Conservation (phyloP, 495 filamentous ascomycete genomes). For the Astrothelium subdiscretum region DNA sequence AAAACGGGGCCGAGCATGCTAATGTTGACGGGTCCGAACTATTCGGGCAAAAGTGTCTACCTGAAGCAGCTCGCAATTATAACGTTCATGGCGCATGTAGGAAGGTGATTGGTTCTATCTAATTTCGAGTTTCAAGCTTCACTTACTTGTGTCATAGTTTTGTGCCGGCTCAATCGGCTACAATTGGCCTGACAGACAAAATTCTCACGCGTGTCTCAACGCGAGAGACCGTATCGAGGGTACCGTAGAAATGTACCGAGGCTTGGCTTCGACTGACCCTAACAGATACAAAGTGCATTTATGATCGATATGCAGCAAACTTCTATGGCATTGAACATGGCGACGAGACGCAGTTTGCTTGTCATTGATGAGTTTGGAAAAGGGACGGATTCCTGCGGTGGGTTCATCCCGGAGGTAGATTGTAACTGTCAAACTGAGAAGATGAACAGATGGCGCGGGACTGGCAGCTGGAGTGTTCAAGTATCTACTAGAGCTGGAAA, state of each 20-base stretch:
- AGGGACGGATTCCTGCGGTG: slow-evolving; percentile 64
- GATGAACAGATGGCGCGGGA: slow-evolving; percentile 59
- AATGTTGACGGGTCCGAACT: slow-evolving; percentile 85
- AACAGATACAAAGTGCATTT: slow-evolving; percentile 75
- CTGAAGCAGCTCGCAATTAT: slow-evolving; percentile 94
- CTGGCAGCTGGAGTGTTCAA: slow-evolving; percentile 74
- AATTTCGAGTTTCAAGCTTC: not conserved
- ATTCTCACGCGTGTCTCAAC: slow-evolving; percentile 84
- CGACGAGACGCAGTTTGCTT: slow-evolving; percentile 65
- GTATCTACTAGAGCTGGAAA: slow-evolving; percentile 51
- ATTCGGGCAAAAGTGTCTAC: slow-evolving; percentile 92
- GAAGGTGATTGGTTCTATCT: slow-evolving; percentile 36
- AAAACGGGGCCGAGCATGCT: slow-evolving; percentile 54
- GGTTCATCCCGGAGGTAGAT: slow-evolving; percentile 3
- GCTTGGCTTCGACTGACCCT: not conserved
- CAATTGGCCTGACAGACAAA: slow-evolving; percentile 82
- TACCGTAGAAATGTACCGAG: slow-evolving; percentile 12
- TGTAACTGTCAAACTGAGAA: not conserved
- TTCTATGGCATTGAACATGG: slow-evolving; percentile 62
- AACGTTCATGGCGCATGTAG: slow-evolving; percentile 85
- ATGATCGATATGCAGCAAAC: slow-evolving; percentile 89
- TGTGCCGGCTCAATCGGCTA: slow-evolving; percentile 68
- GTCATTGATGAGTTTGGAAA: slow-evolving; percentile 96
- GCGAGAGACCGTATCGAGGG: slow-evolving; percentile 70
- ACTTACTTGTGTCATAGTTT: slow-evolving; percentile 39